Percentiles rank a stretch among this genome's conserved stretches.
These are phyloP conservation scores for Salix suchowensis DNA, from an alignment of 345 rosid species.

Conservation along the genomic window DNA sequence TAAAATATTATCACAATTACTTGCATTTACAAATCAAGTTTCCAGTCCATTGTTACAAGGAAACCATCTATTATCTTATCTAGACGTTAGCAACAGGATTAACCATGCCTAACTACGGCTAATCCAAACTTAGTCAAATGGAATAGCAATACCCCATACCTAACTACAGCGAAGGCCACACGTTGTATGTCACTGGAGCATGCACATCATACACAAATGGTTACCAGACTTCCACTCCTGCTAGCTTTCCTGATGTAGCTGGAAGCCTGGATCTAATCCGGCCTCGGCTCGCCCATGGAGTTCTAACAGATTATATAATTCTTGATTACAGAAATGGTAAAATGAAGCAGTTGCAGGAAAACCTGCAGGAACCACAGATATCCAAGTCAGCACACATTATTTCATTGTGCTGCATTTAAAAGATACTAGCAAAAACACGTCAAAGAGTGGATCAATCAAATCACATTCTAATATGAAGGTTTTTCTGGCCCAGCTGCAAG, in stretches of 20 bases:
- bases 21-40: constrained; percentile 9
- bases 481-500: too few species aligned
- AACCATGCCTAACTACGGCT: neutral
- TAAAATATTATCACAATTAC: neutral
- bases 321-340: neutral
- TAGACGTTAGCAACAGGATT: constrained; percentile 5
- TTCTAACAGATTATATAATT: neutral
- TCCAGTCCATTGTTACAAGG: constrained; percentile 10
- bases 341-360: neutral
- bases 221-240: neutral
- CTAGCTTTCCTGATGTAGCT: neutral
- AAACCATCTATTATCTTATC: neutral
- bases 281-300: neutral
- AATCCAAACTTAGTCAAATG: neutral
- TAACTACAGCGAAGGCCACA: neutral
- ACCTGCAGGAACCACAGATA: neutral
- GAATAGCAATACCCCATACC: neutral
- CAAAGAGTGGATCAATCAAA: neutral
- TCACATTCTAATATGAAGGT: neutral
- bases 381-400: neutral
- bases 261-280: neutral
- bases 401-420: neutral
- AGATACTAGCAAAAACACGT: neutral
- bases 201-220: neutral
- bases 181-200: neutral